phyloP scores from a whole-genome alignment of 306 rosid species.

The Macrotyloma uniflorum region DNA sequence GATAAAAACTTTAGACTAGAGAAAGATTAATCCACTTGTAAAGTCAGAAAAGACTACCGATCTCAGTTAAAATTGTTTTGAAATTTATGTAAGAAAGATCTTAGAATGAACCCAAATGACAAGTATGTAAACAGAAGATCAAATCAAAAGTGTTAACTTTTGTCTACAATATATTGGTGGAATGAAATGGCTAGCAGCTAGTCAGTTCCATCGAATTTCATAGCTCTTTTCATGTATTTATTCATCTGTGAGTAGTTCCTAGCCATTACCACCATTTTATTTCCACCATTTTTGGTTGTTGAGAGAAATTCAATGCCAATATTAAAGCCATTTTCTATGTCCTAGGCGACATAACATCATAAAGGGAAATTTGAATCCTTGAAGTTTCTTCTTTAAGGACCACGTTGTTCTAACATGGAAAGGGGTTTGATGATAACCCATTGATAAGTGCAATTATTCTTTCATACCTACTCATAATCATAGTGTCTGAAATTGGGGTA shows the following conservation, averaged over 20 bases:
- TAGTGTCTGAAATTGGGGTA: conserved; percentile 28
- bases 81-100: no score
- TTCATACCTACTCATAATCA: conserved; percentile 30
- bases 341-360: background rate
- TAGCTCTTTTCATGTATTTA: background rate
- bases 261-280: background rate
- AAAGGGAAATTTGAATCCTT: conserved; percentile 36
- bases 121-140: no score
- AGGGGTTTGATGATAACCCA: conserved; percentile 31
- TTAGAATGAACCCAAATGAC: no score
- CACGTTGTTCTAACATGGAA: conserved; percentile 36
- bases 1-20: no score
- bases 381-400: conserved; percentile 37
- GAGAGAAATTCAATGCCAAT: conserved; percentile 19
- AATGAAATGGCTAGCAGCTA: background rate
- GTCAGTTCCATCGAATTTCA: background rate
- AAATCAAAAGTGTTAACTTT: no score
- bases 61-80: no score
- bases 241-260: background rate
- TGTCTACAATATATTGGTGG: no score
- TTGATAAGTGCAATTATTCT: conserved; percentile 45
- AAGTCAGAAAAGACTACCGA: no score
- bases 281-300: background rate
- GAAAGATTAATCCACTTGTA: no score
- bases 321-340: conserved; percentile 10